Evolutionary conservation across 1,284 basidiomycete species (phyloP), one percentile per base, ranked within the genome.

Genomic region (Termitomyces sp.): DNA sequence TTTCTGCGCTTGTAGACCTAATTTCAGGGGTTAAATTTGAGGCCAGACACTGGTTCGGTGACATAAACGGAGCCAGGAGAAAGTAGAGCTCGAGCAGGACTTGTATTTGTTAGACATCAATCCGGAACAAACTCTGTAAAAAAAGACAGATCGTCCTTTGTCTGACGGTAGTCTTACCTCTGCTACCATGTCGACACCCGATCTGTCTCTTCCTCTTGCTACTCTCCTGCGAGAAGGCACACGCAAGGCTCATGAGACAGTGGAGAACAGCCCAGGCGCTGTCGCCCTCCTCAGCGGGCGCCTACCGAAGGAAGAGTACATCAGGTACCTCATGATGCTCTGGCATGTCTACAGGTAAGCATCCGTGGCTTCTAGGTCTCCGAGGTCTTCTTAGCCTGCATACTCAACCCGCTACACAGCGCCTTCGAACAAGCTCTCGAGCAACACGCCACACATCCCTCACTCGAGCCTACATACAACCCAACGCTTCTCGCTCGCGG

Each of bases 301-400:
- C 59, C 74, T 90, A 38, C 72, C 74, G 53, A 76, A 78, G 62
- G 75, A 80, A 38, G 85, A 88, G 64, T 90, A 90, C 65, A 68
- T 84, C n/a, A 76, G 79, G 41, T 88, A 83, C 69, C 74, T 89
- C 40, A 82, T 86, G 72, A 83, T 88, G 73, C 76, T 92, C 9
- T 90, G 84, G 80, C 78, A 88, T 59, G 73, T 92, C 18, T 93
- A 91, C 70, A 73, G 82, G 88, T 91, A 61, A 72, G 84, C 77
- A 18, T 43, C 30, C 14, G 41, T 30, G 28, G 9, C 7, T 30
- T 30, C 28, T 10, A 30, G 3, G 6, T 30, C 3, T 30, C 8
- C 28, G 7, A 30, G 18, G 35, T 37, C 21, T 14, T 14, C 30
- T 19, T 28, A 14, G 21, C 21, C 53, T 11, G 57, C 37, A 7